Percentiles rank a stretch among this genome's conserved stretches.
Evolutionary conservation across 306 rosid genomes (phyloP).

Genomic region (Vicia sativa): DNA sequence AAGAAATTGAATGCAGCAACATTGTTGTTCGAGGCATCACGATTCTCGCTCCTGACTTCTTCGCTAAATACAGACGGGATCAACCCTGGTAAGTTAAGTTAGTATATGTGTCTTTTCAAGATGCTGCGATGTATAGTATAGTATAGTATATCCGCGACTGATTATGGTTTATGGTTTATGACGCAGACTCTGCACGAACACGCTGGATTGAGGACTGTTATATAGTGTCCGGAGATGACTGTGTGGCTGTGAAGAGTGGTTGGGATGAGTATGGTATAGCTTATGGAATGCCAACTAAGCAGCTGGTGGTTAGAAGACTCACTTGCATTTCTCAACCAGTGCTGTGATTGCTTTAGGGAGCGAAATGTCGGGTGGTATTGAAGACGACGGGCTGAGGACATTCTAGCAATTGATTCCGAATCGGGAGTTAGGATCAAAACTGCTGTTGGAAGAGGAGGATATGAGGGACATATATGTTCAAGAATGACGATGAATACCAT

Average conservation of each 20-base stretch:
- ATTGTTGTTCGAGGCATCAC: conserved; percentile 73
- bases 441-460: conserved; percentile 73
- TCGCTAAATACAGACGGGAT: conserved; percentile 83
- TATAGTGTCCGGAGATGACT: conserved; percentile 82
- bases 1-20: conserved; percentile 56
- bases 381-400: conserved; percentile 69
- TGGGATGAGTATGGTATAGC: conserved; percentile 84
- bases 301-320: conserved; percentile 59
- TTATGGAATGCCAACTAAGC: conserved; percentile 66
- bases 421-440: conserved; percentile 77
- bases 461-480: conserved; percentile 57
- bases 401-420: conserved; percentile 57
- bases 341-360: conserved; percentile 77
- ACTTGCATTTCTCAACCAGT: conserved; percentile 68
- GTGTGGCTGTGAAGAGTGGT: conserved; percentile 83
- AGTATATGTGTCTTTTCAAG: background rate
- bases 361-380: conserved; percentile 76
- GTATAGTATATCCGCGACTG: background rate
- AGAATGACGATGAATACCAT: conserved; percentile 64
- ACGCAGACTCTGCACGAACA: conserved; percentile 79
- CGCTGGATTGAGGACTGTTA: conserved; percentile 76
- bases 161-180: conserved; percentile 27
- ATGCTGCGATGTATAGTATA: background rate
- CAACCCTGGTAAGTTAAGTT: conserved; percentile 68
- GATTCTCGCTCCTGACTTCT: conserved; percentile 78